phyloP scores from a whole-genome alignment of 179 eudicot species.

The Silene noctiflora region DNA sequence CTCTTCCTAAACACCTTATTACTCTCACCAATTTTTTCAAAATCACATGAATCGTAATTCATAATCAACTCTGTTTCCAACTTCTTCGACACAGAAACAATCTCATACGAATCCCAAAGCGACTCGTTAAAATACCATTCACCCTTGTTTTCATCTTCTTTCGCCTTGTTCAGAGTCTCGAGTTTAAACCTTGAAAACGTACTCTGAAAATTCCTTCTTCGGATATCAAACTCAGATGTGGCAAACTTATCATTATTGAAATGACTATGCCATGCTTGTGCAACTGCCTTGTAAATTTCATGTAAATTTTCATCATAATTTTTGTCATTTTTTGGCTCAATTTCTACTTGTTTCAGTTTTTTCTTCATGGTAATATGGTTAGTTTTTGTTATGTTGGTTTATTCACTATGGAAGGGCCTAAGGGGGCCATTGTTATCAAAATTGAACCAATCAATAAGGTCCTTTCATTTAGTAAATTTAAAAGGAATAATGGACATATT shows the following conservation, averaged over 20 bases:
- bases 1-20: conserved; percentile 19
- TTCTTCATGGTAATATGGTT: conserved; percentile 19
- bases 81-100: conserved; percentile 57
- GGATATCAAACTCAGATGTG: conserved; percentile 51
- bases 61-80: conserved; percentile 52
- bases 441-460: conserved; percentile 33
- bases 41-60: conserved; percentile 36
- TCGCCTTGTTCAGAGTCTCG: conserved; percentile 39
- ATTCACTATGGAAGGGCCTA: not conserved
- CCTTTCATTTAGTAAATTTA: conserved; percentile 33
- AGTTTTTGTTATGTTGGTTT: not conserved
- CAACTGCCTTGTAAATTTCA: conserved; percentile 81
- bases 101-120: conserved; percentile 75
- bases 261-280: conserved; percentile 80
- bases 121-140: conserved; percentile 69
- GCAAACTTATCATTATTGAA: conserved; percentile 35
- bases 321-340: not conserved
- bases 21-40: conserved; percentile 22
- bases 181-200: conserved; percentile 65
- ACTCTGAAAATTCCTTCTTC: conserved; percentile 39
- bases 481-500: not conserved
- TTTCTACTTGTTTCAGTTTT: conserved; percentile 22
- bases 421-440: conserved; percentile 33
- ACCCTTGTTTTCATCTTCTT: not conserved
- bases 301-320: conserved; percentile 26